These are phyloP conservation scores for Cordyceps fumosorosea DNA, from an alignment of 2,329 filamentous ascomycete genomes.

Conservation along the genomic window DNA sequence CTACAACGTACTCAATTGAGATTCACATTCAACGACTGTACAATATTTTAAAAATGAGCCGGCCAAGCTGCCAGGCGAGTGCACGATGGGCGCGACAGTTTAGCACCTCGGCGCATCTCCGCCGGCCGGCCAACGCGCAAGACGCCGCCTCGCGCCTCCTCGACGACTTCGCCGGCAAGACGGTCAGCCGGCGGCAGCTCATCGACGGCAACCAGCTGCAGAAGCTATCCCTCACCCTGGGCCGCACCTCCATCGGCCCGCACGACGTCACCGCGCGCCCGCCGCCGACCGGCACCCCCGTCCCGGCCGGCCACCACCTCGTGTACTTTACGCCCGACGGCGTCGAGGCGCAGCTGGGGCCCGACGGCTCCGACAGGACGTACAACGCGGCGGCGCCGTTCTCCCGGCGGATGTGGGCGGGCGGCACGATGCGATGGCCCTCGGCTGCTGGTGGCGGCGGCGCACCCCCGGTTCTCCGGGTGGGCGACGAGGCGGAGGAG, in stretches of 20 bases:
- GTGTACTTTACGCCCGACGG: conserved; percentile 56
- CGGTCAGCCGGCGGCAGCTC: conserved; percentile 34
- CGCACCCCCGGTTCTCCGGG: conserved; percentile 41
- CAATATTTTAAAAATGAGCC: not conserved
- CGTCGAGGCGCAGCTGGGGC: conserved; percentile 46
- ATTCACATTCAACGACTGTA: not conserved
- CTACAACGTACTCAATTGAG: not conserved
- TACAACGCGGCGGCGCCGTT: conserved; percentile 56
- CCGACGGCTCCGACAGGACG: conserved; percentile 53
- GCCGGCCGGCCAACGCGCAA: not conserved
- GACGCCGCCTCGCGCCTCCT: conserved; percentile 28
- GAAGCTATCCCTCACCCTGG: conserved; percentile 52
- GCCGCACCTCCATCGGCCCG: conserved; percentile 36
- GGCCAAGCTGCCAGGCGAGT: not conserved
- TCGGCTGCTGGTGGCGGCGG: not conserved
- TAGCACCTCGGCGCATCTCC: not conserved
- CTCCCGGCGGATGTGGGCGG: conserved; percentile 62
- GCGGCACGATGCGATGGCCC: conserved; percentile 51
- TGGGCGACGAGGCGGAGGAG: conserved; percentile 52
- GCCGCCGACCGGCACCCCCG: conserved; percentile 36
- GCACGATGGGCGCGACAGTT: not conserved
- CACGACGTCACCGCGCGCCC: conserved; percentile 31
- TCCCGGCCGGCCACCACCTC: conserved; percentile 56
- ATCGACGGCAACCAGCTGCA: conserved; percentile 59
- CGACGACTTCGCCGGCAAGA: conserved; percentile 23